Evolutionary conservation across 140 eudicot species (phyloP), one percentile per base, ranked within the genome.

Genomic region (Stevia rebaudiana): DNA sequence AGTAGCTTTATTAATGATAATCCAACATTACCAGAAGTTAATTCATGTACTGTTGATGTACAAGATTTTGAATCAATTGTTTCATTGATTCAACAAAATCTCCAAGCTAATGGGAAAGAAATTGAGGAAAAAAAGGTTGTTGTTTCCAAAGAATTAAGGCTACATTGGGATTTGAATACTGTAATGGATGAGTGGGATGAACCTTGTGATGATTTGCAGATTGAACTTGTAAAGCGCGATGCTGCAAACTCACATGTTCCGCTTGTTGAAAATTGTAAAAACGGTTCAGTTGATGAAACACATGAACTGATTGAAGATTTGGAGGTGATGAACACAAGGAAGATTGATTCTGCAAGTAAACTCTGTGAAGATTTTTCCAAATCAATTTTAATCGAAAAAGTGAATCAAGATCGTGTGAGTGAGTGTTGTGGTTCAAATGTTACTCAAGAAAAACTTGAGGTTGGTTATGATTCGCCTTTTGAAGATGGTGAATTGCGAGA

Each of bases 401-500:
- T 65, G 54, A 69, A 28, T 17, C 65, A 74, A 63, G 73, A 78
- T 67, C 76, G 31, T 64, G 9, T 19, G 18, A 70, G 71, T 57
- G 80, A 75, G 30, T 71, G 73, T 0, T 65, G 63, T 62, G 71
- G 69, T 9, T 82, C 72, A 3, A 70, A 81, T 66, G 74, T 74
- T 70, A 71, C 81, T 13, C 81, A 62, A 58, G 79, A 69, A 33
- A 70, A 71, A 55, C 65, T 68, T 24, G 70, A 83, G 65, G 72
- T 61, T 31, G 95, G 83, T 39, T 86, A 86, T 68, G 97, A 90
- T 58, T 90, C 97, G 67, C 83, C 95, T 3, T 80, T 72, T 72
- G 97, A 86, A 71, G 97, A 90, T 71, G 95, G 95, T 15, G 97
- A 89, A 58, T 70, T 89, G 50, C 79, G 97, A 71, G 86, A 82